phyloP scores from a whole-genome alignment of 345 rosid genomes.

The Sisymbrium irio region DNA sequence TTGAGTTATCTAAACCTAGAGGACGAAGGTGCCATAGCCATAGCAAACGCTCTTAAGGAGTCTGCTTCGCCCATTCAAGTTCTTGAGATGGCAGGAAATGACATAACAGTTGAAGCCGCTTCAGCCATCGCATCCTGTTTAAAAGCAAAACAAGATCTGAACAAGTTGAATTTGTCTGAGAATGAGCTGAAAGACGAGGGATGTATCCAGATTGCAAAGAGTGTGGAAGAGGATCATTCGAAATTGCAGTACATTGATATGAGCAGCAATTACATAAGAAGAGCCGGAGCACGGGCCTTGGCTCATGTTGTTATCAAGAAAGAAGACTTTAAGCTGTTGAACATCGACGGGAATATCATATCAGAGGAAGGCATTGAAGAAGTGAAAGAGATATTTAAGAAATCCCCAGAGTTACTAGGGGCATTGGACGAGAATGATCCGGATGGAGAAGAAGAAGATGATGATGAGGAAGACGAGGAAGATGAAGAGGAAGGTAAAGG shows the following conservation, averaged over 20 bases:
- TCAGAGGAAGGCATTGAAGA: constrained; percentile 91
- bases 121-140: constrained; percentile 61
- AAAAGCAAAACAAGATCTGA: constrained; percentile 51
- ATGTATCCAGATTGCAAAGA: constrained; percentile 57
- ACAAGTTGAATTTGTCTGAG: constrained; percentile 78
- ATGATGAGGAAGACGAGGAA: constrained; percentile 47
- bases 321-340: constrained; percentile 64
- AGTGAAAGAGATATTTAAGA: constrained; percentile 63
- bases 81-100: constrained; percentile 91
- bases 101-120: constrained; percentile 69
- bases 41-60: constrained; percentile 63
- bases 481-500: constrained; percentile 45
- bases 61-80: constrained; percentile 65
- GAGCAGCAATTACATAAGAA: constrained; percentile 53
- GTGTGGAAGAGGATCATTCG: constrained; percentile 55
- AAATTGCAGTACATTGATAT: constrained; percentile 60
- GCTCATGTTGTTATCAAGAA: constrained; percentile 60
- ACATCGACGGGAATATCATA: constrained; percentile 66
- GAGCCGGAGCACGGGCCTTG: constrained; percentile 68
- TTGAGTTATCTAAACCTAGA: constrained; percentile 84
- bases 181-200: constrained; percentile 92
- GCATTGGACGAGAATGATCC: constrained; percentile 84
- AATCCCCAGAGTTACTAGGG: constrained; percentile 60
- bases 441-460: constrained; percentile 62
- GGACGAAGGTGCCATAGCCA: constrained; percentile 67